These are phyloP conservation scores for Penicillium sumatraense DNA, from an alignment of 2,329 filamentous ascomycete species.

Conservation along the genomic window DNA sequence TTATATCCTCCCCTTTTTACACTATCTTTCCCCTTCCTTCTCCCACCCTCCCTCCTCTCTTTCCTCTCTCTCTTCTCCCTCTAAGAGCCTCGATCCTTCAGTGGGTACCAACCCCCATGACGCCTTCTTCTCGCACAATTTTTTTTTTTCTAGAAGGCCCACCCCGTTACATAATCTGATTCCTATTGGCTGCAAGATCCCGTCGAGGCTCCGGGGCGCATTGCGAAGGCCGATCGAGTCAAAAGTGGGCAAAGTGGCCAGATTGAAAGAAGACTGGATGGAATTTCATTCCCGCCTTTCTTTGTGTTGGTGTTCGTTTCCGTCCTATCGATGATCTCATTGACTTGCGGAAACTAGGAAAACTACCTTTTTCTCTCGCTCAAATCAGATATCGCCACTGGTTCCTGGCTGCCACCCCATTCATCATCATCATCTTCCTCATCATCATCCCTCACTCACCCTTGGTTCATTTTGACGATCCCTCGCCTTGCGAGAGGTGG, in stretches of 20 bases:
- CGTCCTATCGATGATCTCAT: constrained; percentile 18
- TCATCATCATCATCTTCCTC: not conserved
- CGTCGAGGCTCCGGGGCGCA: constrained; percentile 25
- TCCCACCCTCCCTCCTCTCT: not conserved
- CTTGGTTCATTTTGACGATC: constrained; percentile 7
- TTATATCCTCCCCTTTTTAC: too few species aligned
- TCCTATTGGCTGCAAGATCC: constrained; percentile 21
- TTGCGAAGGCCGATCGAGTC: not conserved
- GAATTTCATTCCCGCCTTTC: not conserved
- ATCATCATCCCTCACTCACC: not conserved
- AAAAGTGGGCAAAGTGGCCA: not conserved
- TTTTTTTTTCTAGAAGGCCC: constrained; percentile 31
- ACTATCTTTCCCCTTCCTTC: too few species aligned
- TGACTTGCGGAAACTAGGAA: not conserved
- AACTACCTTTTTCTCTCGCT: not conserved
- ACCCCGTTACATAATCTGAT: constrained; percentile 19
- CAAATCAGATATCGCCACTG: not conserved
- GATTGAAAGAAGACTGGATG: not conserved
- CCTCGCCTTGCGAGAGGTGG: constrained; percentile 1
- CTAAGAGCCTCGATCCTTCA: not conserved
- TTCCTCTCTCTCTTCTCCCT: not conserved
- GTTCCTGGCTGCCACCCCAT: not conserved
- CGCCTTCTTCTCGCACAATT: constrained; percentile 19
- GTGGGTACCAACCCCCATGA: constrained; percentile 13
- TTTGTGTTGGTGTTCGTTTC: not conserved